phyloP scores from a whole-genome alignment of 352 stramenopile genomes.

The Pythium rhizo-oryzae region DNA sequence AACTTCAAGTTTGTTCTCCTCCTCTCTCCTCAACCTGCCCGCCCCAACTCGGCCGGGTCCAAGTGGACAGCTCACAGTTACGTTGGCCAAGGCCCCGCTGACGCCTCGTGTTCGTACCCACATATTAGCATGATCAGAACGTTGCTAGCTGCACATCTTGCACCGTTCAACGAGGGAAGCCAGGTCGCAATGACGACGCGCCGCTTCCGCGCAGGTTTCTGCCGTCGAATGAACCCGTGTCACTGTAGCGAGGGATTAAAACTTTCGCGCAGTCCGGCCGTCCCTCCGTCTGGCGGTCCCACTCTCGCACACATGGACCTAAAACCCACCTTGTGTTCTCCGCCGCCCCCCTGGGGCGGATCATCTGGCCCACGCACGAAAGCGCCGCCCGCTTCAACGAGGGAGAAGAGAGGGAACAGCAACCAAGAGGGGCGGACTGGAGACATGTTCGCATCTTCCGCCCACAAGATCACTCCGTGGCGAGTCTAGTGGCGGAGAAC shows the following conservation, averaged over 20 bases:
- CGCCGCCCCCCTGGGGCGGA: background rate
- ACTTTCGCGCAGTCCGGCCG: conserved; percentile 17
- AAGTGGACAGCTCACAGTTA: too few relatives aligned
- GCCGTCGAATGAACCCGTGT: conserved; percentile 4
- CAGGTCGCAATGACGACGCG: background rate
- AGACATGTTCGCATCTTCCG: background rate
- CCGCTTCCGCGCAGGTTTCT: background rate
- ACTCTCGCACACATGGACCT: background rate
- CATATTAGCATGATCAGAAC: too few relatives aligned
- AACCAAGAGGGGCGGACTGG: conserved; percentile 1
- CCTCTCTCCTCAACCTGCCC: background rate
- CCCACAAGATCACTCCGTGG: background rate
- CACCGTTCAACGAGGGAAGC: background rate
- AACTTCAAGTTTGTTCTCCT: conserved; percentile 31
- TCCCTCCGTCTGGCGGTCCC: background rate
- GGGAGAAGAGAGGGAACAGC: background rate
- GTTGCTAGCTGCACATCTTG: background rate
- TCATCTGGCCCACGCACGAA: background rate
- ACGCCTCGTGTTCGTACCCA: too few relatives aligned
- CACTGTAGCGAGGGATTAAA: conserved; percentile 17
- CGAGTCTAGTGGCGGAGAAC: too few relatives aligned
- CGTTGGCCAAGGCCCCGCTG: too few relatives aligned
- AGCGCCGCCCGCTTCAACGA: conserved; percentile 1
- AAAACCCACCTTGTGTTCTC: background rate
- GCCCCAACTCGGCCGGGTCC: too few relatives aligned